Conservation (phyloP, 2,329 filamentous ascomycete species). For the Trichoderma asperellum region DNA sequence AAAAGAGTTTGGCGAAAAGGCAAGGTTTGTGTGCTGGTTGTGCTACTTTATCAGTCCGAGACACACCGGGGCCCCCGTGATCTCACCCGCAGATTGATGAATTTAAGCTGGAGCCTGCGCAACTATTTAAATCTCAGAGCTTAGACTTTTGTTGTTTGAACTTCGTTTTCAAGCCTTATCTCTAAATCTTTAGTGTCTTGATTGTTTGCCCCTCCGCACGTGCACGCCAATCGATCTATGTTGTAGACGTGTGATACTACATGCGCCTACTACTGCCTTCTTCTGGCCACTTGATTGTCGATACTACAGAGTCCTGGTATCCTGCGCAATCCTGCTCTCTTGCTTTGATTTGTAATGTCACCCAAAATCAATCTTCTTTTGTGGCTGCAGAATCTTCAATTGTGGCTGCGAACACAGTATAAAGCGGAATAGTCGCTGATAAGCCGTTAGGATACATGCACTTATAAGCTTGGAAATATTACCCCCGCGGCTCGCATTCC, state of each 20-base stretch:
- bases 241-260: background rate
- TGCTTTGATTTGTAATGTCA: background rate
- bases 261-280: background rate
- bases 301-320: background rate
- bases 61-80: background rate
- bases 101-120: background rate
- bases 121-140: background rate
- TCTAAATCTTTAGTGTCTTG: background rate
- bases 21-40: background rate
- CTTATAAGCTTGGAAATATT: background rate
- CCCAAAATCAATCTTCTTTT: background rate
- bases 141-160: background rate
- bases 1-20: background rate
- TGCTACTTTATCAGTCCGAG: background rate
- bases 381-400: background rate
- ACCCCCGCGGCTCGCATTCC: background rate
- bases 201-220: background rate
- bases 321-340: background rate
- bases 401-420: background rate
- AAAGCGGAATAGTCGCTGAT: background rate
- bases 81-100: background rate
- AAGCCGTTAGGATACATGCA: background rate
- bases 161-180: background rate
- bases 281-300: background rate
- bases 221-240: background rate